Conservation (phyloP, 2,329 filamentous ascomycete species). For the Neofusicoccum cordaticola region DNA sequence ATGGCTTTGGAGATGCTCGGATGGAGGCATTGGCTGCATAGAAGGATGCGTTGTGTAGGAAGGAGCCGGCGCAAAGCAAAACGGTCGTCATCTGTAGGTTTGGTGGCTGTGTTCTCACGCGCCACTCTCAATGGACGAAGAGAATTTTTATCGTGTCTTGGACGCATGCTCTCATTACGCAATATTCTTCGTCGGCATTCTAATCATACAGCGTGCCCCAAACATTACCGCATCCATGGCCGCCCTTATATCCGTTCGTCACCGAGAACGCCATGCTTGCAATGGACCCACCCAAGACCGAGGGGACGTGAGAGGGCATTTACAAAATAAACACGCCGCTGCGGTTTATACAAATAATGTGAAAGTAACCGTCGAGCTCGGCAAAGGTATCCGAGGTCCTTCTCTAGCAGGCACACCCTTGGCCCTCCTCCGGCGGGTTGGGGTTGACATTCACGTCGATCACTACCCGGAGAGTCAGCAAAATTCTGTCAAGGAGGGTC, state of each 20-base stretch:
- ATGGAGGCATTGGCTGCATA: slow-evolving; percentile 11
- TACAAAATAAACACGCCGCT: slow-evolving; percentile 17
- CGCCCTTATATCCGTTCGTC: slow-evolving; percentile 8
- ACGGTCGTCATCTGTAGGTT: background rate
- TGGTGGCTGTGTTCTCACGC: background rate
- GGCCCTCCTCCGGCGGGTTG: slow-evolving; percentile 36
- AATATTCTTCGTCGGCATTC: slow-evolving; percentile 15
- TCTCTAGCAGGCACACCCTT: slow-evolving; percentile 35
- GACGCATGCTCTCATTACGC: slow-evolving; percentile 18
- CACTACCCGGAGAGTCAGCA: slow-evolving; percentile 55
- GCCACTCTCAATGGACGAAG: background rate
- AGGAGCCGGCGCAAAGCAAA: background rate
- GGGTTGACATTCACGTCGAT: slow-evolving; percentile 88
- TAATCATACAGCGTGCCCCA: slow-evolving; percentile 16
- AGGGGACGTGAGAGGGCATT: slow-evolving; percentile 14
- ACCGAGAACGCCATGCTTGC: slow-evolving; percentile 37
- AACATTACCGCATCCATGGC: slow-evolving; percentile 13
- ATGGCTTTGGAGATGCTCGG: slow-evolving; percentile 5
- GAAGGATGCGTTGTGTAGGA: slow-evolving; percentile 6
- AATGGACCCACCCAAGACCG: slow-evolving; percentile 23
- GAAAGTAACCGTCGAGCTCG: slow-evolving; percentile 12
- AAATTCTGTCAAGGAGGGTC: background rate
- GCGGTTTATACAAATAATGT: slow-evolving; percentile 13
- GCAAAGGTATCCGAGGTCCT: background rate
- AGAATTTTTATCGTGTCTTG: background rate